Percentiles rank a stretch among this genome's conserved stretches.
Conservation (phyloP, 208 protist genomes). For the Herpetomonas samuelpessoai region DNA sequence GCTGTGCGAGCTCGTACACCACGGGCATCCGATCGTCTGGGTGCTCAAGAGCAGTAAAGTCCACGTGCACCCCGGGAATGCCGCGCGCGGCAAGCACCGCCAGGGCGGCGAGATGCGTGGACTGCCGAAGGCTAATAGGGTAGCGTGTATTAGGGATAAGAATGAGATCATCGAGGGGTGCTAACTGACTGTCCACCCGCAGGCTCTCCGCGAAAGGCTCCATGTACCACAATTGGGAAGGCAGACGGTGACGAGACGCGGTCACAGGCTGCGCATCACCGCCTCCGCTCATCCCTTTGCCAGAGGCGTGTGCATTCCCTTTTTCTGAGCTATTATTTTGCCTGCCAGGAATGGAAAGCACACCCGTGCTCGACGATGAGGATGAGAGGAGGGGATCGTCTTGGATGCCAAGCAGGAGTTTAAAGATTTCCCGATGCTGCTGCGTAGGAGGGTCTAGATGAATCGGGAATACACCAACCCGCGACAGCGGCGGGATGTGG, state of each 20-base stretch:
- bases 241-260: neutral
- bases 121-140: constrained; percentile 71
- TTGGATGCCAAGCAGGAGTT: constrained; percentile 62
- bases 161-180: constrained; percentile 86
- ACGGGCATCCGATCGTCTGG: constrained; percentile 84
- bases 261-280: neutral
- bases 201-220: constrained; percentile 64
- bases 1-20: constrained; percentile 70
- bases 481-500: constrained; percentile 35
- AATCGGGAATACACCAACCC: constrained; percentile 81
- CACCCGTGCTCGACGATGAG: constrained; percentile 6
- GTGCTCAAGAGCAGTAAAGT: constrained; percentile 88
- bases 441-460: constrained; percentile 86
- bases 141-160: constrained; percentile 85
- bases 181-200: constrained; percentile 56
- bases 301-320: neutral
- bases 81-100: constrained; percentile 71
- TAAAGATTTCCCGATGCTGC: constrained; percentile 82
- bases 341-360: constrained; percentile 11
- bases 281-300: neutral
- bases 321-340: constrained; percentile 1
- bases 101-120: constrained; percentile 80
- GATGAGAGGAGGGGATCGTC: constrained; percentile 6
- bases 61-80: constrained; percentile 73
- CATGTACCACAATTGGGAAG: constrained; percentile 52